phyloP scores from a whole-genome alignment of 2,329 filamentous ascomycete genomes.

The Ceratocystis ficicola region DNA sequence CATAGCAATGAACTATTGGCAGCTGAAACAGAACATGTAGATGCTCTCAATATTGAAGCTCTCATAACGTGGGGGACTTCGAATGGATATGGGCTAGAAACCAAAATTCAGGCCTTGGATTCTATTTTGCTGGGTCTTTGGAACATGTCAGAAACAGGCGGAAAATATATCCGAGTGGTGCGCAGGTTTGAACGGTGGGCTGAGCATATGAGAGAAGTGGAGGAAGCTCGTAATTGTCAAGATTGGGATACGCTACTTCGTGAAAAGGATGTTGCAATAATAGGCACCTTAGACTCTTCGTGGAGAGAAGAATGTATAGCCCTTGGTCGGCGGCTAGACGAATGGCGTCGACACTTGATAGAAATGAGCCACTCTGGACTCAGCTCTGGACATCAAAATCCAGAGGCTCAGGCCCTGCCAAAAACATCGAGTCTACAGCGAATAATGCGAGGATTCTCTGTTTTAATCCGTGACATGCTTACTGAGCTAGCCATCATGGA shows the following conservation, averaged over 20 bases:
- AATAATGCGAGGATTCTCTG: conserved; percentile 38
- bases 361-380: conserved; percentile 32
- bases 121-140: conserved; percentile 46
- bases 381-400: conserved; percentile 21
- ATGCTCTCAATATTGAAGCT: conserved; percentile 40
- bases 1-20: conserved; percentile 30
- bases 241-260: conserved; percentile 30
- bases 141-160: conserved; percentile 43
- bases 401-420: background rate
- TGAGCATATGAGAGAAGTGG: conserved; percentile 36
- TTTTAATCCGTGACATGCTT: conserved; percentile 47
- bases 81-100: conserved; percentile 35
- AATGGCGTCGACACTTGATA: conserved; percentile 39
- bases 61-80: conserved; percentile 39
- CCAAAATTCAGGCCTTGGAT: conserved; percentile 47
- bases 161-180: conserved; percentile 44
- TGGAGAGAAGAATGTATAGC: conserved; percentile 49
- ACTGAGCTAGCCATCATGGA: conserved; percentile 51
- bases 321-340: conserved; percentile 43
- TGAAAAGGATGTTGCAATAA: conserved; percentile 35
- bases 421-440: conserved; percentile 33
- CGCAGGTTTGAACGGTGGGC: conserved; percentile 50
- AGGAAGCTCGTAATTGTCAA: conserved; percentile 33
- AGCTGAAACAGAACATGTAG: conserved; percentile 35
- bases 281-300: conserved; percentile 41